Conservation (phyloP, 805 yeast genomes). For the Suhomyces canberraensis region DNA sequence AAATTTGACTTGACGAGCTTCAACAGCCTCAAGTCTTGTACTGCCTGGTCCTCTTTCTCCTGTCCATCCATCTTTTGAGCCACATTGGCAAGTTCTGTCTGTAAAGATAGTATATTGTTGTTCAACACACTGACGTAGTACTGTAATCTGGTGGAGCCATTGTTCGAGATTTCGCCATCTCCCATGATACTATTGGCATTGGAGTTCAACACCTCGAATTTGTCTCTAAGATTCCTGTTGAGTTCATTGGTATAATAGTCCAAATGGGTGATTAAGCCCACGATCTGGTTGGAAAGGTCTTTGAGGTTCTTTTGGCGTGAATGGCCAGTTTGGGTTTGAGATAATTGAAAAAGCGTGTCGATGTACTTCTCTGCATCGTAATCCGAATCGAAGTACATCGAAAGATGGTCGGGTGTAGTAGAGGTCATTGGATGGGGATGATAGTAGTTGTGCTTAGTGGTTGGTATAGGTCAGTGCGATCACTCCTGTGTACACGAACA, state of each 20-base stretch:
- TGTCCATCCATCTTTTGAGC: constrained; percentile 8
- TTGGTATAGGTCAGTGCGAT: neutral
- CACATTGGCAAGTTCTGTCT: constrained; percentile 23
- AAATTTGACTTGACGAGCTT: constrained; percentile 46
- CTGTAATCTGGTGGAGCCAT: constrained; percentile 45
- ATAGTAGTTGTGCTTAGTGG: constrained; percentile 1
- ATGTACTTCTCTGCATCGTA: constrained; percentile 64
- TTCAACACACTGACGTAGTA: constrained; percentile 62
- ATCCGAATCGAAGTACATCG: constrained; percentile 67
- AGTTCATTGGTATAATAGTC: constrained; percentile 63
- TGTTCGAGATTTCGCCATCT: constrained; percentile 16
- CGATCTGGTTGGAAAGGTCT: constrained; percentile 45
- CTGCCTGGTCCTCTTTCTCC: constrained; percentile 10
- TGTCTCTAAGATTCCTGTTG: constrained; percentile 49
- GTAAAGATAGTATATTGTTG: constrained; percentile 55
- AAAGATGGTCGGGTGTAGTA: constrained; percentile 19
- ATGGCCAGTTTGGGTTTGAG: constrained; percentile 17
- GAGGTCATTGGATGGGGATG: constrained; percentile 2
- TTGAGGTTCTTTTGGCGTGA: constrained; percentile 33
- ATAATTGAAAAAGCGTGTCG: constrained; percentile 54
- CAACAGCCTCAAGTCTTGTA: constrained; percentile 42
- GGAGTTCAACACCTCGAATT: constrained; percentile 46
- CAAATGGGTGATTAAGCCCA: constrained; percentile 53
- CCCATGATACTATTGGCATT: constrained; percentile 38
- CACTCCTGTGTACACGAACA: no score